Evolutionary conservation across 2,329 filamentous ascomycete species (phyloP), one percentile per base, ranked within the genome.

Genomic region (Verticillium tricorpus): DNA sequence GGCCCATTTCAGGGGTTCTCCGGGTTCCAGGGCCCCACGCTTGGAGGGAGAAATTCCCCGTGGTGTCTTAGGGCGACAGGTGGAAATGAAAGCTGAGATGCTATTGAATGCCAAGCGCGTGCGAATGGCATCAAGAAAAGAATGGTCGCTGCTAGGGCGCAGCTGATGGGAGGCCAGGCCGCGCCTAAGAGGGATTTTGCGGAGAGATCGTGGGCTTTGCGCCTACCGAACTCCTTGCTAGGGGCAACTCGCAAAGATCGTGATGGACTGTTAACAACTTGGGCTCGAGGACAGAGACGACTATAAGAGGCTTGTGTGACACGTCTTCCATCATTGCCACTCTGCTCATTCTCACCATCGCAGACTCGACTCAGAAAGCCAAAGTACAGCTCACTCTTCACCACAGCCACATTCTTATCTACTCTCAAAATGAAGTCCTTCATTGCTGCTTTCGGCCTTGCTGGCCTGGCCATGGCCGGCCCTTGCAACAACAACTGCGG

Each of bases 401-500:
- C 28, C 5, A 52, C 8, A 35, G 9, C 7, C 6, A 52, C 45
- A 22, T 3, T 19, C 12, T 25, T 8, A 25, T 22, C 8, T 8
- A 11, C 19, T 19, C 17, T 40, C 37, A n/a, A 40, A 7, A 58
- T 58, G 57, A 58, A 58, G 57, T 50, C 57, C 25, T 58, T 40
- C 37, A 58, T 37, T 40, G 35, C 57, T 58, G 57, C 25, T 34
- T 17, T 50, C 15, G 57, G 57, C 57, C 35, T 58, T 15, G 57
- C 35, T 28, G 57, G 57, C 37, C 25, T 50, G 6, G 57, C 37
- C 37, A 11, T 45, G 9, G 61, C 61, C n/a, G 57, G 28, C 15
- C n/a, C 39, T 22, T 64, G 63, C 58, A 62, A 62, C 60, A 62
- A 64, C 57, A 64, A 64, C 52, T 64, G 61, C 34, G 61, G 63